These are phyloP conservation scores for Aspergillus sp. DNA, from an alignment of 2,329 filamentous ascomycete genomes.

Conservation along the genomic window DNA sequence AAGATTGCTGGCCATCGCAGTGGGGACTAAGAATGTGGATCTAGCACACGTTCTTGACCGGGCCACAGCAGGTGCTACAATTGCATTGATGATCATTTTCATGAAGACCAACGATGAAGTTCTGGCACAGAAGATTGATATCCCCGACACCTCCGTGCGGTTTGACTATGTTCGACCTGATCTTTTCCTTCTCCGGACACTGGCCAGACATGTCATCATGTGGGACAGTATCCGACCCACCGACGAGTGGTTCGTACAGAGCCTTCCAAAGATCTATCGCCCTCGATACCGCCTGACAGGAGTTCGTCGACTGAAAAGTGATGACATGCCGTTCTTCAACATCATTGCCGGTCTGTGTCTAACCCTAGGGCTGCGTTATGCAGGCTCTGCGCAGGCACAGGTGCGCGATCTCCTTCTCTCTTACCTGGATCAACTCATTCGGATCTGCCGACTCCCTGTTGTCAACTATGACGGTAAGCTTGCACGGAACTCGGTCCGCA, in stretches of 20 bases:
- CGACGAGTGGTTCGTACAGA: slow-evolving; percentile 69
- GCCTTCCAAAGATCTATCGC: slow-evolving; percentile 67
- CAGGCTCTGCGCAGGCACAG: slow-evolving; percentile 63
- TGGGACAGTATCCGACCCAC: slow-evolving; percentile 78
- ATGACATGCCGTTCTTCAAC: slow-evolving; percentile 87
- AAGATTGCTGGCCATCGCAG: slow-evolving; percentile 77
- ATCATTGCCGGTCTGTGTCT: slow-evolving; percentile 88
- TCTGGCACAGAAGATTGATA: slow-evolving; percentile 85
- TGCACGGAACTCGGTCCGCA: slow-evolving; percentile 74
- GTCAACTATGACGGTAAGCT: slow-evolving; percentile 77
- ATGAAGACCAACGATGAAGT: slow-evolving; percentile 92
- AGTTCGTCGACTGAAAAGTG: slow-evolving; percentile 63
- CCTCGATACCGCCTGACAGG: slow-evolving; percentile 55
- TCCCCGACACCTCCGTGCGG: slow-evolving; percentile 82
- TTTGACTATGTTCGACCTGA: slow-evolving; percentile 96
- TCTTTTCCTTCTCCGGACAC: slow-evolving; percentile 80
- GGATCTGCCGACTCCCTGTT: slow-evolving; percentile 62
- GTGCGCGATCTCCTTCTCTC: slow-evolving; percentile 78
- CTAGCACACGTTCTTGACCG: slow-evolving; percentile 90
- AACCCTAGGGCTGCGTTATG: slow-evolving; percentile 66
- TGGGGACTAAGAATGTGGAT: slow-evolving; percentile 84
- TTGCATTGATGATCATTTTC: slow-evolving; percentile 86
- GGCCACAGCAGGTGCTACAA: slow-evolving; percentile 85
- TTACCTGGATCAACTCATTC: slow-evolving; percentile 82
- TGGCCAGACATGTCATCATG: slow-evolving; percentile 86